Base-by-base conservation (phyloP, 2,329 filamentous ascomycete genomes). In the Penicillium thymicola region DNA sequence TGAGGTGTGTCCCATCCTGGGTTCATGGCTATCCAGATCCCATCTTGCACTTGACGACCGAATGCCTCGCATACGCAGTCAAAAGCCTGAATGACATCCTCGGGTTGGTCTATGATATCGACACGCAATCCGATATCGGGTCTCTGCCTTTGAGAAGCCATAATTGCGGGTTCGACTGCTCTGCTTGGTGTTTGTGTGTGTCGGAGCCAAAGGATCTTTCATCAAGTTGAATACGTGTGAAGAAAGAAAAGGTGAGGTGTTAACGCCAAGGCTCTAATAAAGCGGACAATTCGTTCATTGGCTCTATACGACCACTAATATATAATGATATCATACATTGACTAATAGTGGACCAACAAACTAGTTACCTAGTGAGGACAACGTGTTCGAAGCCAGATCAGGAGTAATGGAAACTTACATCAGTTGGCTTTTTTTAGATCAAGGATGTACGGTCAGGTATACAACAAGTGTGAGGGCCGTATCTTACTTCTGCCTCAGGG, bases 1-100 rank as follows among this genome's bases (percentile, higher is more conserved):
- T 74, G 69, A 5, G 77, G 70, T 0, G 79, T 82, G 36, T 84
- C 77, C 82, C 82, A 85, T 18, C 74, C 79, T 0, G 82, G 82
- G 56, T 82, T 82, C 70, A 81, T 74, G 57, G 72, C 70, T 1
- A 71, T 74, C 79, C 81, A 85, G 50, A 85, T 68, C 7, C 72
- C 74, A 64, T 86, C 83, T 28, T 70, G 68, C 13, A 72, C 72
- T 63, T 85, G 83, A 16, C 65, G 65, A 25, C 81, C 83, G 58
- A 85, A 85, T 23, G 64, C 61, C 9, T 59, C 52, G 34, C 49
- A 47, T 2, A 56, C 46, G 16, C 56, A 54, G 3, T 59, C 21
- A 18, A 61, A 59, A 3, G 49, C 50, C 23, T 50, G 43, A 16
- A 47, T 44, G 3, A 61, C 34, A 43, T 61, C 59, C 11, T 52